Base-by-base conservation (phyloP, 140 eudicot genomes). In the Cichorium intybus region DNA sequence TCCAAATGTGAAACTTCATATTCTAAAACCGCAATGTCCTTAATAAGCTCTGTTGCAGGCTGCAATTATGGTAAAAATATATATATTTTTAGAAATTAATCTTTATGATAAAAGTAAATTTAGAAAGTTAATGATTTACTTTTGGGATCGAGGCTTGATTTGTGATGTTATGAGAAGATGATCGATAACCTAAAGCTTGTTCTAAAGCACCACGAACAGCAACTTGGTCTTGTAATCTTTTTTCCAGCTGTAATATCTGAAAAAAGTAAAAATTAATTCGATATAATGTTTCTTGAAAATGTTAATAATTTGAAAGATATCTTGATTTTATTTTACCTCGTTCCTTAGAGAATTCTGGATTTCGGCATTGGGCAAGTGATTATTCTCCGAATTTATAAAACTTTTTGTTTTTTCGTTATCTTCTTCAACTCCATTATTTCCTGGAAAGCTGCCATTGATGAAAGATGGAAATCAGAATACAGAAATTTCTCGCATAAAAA, bases 21-120 rank as follows among this genome's bases (percentile, higher is more conserved):
- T 76, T 94, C 99, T 62, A 94, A 66, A n/a, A 94, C 84, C 3
- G 99, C 84, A 56, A 94, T 94, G 67, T 94, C 99, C 58, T 77
- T 89, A 51, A 94, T 84, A 79, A 94, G 76, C 79, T 89, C 89
- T 60, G 94, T 84, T 23, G 95, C 95, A 5, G 91, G 83, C 99
- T 94, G 97, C 56, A 81, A 60, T 68, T 51, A 60, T 24, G 56
- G 15, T 5, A 57, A 62, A 53, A 27, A 21, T n/a, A 54, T 2
- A 24, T 12, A 6, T 26, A 56, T 56, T 15, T 0, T 39, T 39
- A 8, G 9, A 31, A 11, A 28, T 9, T 6, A 5, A 14, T 9
- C 14, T 17, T 54, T 41, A 14, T 56, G 10, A 16, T 18, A 5
- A 24, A 10, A 39, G 41, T 46, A n/a, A n/a, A 39, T 31, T 6